Percentiles rank a stretch among this genome's conserved stretches.
Conservation (phyloP, 2,329 filamentous ascomycete species). For the Sporothrix globosa region DNA sequence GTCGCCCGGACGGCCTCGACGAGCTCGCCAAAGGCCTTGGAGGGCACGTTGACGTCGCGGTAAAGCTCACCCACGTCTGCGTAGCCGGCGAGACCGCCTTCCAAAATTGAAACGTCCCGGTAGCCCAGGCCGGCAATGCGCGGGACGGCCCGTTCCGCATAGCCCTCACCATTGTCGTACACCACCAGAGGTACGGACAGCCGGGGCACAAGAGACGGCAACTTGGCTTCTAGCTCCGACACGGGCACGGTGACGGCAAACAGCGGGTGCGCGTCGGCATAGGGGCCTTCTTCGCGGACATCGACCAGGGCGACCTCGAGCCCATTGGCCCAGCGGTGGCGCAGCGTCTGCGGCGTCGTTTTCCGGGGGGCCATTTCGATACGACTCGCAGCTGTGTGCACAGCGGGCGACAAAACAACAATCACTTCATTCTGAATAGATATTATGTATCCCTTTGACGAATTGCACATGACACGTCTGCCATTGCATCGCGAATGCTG, state of each 20-base stretch:
- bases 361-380: neutral
- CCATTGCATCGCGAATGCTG: neutral
- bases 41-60: conserved; percentile 31
- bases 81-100: conserved; percentile 27
- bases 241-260: conserved; percentile 31
- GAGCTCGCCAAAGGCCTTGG: conserved; percentile 32
- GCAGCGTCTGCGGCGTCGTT: conserved; percentile 21
- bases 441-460: conserved; percentile 1
- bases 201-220: conserved; percentile 27
- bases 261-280: conserved; percentile 27
- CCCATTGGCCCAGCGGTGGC: conserved; percentile 24
- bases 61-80: conserved; percentile 26
- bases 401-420: no score
- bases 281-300: conserved; percentile 31
- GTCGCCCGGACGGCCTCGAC: conserved; percentile 29
- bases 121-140: conserved; percentile 27
- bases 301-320: conserved; percentile 30
- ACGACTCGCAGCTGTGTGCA: no score
- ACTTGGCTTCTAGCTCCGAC: conserved; percentile 17
- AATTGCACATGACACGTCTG: neutral
- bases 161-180: conserved; percentile 30
- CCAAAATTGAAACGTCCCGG: neutral
- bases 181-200: conserved; percentile 21
- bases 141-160: conserved; percentile 19
- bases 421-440: neutral